Percentiles rank a stretch among this genome's conserved stretches.
These are phyloP conservation scores for Raffaelea arxii DNA, from an alignment of 2,329 filamentous ascomycete genomes.

Conservation along the genomic window DNA sequence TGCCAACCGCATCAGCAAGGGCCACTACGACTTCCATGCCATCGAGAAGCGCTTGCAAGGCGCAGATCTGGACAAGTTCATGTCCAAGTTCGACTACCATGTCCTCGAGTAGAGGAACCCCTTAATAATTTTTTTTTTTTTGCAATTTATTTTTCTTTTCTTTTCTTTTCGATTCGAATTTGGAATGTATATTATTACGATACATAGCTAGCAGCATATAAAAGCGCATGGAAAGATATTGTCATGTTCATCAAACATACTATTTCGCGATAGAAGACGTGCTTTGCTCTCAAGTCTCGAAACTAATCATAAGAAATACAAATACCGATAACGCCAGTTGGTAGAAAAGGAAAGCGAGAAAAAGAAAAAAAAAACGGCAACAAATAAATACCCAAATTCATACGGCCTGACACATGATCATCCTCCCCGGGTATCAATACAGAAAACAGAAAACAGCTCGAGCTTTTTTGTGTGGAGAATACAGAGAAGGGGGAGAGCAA, in stretches of 20 bases:
- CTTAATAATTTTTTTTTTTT: neutral
- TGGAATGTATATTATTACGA: too few species aligned
- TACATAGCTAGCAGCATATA: too few species aligned
- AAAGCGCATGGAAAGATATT: too few species aligned
- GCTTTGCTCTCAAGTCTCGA: too few species aligned
- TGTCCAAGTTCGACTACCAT: constrained; percentile 8
- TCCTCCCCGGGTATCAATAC: constrained; percentile 3
- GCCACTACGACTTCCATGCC: constrained; percentile 2
- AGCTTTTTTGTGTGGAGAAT: neutral
- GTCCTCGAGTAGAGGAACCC: constrained; percentile 4
- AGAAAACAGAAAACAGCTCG: neutral
- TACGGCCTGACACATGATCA: neutral
- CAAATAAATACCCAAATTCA: neutral
- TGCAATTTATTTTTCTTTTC: neutral
- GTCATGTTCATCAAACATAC: too few species aligned
- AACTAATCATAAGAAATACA: too few species aligned
- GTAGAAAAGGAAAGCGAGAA: neutral
- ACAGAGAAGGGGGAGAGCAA: too few species aligned
- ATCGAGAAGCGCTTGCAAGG: neutral
- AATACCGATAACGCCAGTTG: too few species aligned
- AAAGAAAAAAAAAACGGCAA: neutral
- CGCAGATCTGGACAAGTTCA: neutral
- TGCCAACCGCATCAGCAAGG: neutral
- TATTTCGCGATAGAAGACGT: too few species aligned
- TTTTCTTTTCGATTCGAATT: too few species aligned